Evolutionary conservation across 1,284 basidiomycete species (phyloP), one percentile per base, ranked within the genome.

Genomic region (Phlebopus sp.): DNA sequence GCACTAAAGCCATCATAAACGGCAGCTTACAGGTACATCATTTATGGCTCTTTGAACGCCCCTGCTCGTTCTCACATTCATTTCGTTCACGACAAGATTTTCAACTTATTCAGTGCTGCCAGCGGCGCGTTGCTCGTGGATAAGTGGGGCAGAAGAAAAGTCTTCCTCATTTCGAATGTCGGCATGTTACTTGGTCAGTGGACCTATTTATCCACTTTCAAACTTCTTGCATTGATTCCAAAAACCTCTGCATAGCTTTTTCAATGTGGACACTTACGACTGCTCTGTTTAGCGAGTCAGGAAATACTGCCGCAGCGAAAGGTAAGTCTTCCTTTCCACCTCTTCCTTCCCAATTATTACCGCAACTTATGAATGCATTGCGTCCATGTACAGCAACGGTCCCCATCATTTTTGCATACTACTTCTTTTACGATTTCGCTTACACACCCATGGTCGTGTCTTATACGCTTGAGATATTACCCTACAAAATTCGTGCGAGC

Each of bases 331-430:
- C 9, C 23, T 6, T 9, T 6, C 21, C 25, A 35, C 21, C 19
- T 7, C 31, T n/a, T n/a, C n/a, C n/a, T n/a, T n/a, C 34, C 3
- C 27, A 3, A 17, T 18, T 4, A 17, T 17, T 4, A 17, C 25
- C n/a, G 31, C 35, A 9, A 43, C 23, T 6, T 35, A 10, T 35
- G n/a, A 15, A 25, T 32, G 27, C 19, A 5, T 25, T 27, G 11
- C n/a, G 34, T 23, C n/a, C 21, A 46, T 19, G 10, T 21, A n/a
- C 48, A 79, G 79, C 79, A 7, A 83, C 79, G n/a, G 76, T 88
- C 54, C 82, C 82, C 13, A 74, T 86, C 67, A 80, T 89, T 58
- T 89, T 86, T 64, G 47, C 85, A 7, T 86, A 82, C 63, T 84
- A 79, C 59, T 72, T 79, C 47, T 83, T 82, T 68, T 87, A 86